Evolutionary conservation across 192 early-diverging fungal species (phyloP).

Genomic region (Coemansia sp.): DNA sequence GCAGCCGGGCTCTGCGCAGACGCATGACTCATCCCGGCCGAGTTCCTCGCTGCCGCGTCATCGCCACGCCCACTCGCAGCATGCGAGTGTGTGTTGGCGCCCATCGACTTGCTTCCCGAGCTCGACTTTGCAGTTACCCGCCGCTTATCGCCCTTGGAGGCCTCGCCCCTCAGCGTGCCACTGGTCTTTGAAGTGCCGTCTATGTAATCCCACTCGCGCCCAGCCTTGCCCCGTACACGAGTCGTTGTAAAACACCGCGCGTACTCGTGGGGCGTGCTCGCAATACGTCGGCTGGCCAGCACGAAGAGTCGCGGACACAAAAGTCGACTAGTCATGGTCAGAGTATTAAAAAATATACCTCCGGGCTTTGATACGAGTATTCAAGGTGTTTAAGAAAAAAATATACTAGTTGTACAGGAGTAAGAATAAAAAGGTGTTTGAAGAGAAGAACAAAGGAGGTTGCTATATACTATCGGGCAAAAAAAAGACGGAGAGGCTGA

Average conservation of each 20-base stretch:
- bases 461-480: background rate
- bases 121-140: background rate
- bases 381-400: too few relatives aligned
- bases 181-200: slow-evolving; percentile 21
- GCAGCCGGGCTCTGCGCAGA: slow-evolving; percentile 8
- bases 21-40: slow-evolving; percentile 1
- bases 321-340: slow-evolving; percentile 25
- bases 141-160: background rate
- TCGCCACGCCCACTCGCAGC: slow-evolving; percentile 15
- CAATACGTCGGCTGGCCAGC: slow-evolving; percentile 1
- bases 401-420: slow-evolving; percentile 1
- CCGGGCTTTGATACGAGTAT: too few relatives aligned
- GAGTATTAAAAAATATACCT: background rate
- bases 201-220: slow-evolving; percentile 51
- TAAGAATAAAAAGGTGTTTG: background rate
- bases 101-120: slow-evolving; percentile 2
- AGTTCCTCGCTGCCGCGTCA: slow-evolving; percentile 2
- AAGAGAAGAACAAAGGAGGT: too few relatives aligned
- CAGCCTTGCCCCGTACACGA: slow-evolving; percentile 11
- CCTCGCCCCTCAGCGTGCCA: background rate
- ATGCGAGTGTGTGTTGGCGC: slow-evolving; percentile 12
- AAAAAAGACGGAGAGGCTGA: background rate
- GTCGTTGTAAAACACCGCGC: background rate
- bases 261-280: too few relatives aligned
- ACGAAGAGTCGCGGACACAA: slow-evolving; percentile 14